These are phyloP conservation scores for Plectosphaerella plurivora DNA, from an alignment of 2,329 filamentous ascomycete genomes.

Conservation along the genomic window DNA sequence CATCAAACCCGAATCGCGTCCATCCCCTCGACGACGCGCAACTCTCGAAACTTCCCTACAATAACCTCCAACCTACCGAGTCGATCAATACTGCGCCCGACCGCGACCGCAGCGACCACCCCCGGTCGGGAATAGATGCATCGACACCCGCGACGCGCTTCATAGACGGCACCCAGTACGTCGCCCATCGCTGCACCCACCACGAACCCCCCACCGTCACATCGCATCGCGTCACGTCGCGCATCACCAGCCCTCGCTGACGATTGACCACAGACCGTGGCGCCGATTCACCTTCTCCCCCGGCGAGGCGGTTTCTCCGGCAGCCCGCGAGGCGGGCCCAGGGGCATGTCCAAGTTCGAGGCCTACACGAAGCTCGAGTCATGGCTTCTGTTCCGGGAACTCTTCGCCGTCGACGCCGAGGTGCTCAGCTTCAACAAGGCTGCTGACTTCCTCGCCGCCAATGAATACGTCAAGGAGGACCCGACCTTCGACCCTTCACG, in stretches of 20 bases:
- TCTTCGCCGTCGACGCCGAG: conserved; percentile 63
- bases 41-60: too few relatives aligned
- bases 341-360: conserved; percentile 54
- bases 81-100: too few relatives aligned
- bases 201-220: too few relatives aligned
- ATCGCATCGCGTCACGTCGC: too few relatives aligned
- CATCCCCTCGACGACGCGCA: too few relatives aligned
- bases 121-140: too few relatives aligned
- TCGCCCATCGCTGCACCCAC: too few relatives aligned
- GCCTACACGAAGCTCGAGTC: conserved; percentile 82
- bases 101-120: too few relatives aligned
- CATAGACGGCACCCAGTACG: too few relatives aligned
- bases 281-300: conserved; percentile 50
- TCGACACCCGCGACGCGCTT: too few relatives aligned
- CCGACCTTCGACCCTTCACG: conserved; percentile 68
- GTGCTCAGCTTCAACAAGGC: conserved; percentile 65
- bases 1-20: too few relatives aligned
- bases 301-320: conserved; percentile 51
- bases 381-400: conserved; percentile 77
- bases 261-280: conserved; percentile 36
- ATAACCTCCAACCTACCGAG: too few relatives aligned
- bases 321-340: conserved; percentile 48
- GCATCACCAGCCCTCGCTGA: conserved; percentile 11
- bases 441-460: conserved; percentile 69
- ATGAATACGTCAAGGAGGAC: conserved; percentile 67